Base-by-base conservation (phyloP, 2,329 filamentous ascomycete species). In the Pseudogymnoascus sp. region DNA sequence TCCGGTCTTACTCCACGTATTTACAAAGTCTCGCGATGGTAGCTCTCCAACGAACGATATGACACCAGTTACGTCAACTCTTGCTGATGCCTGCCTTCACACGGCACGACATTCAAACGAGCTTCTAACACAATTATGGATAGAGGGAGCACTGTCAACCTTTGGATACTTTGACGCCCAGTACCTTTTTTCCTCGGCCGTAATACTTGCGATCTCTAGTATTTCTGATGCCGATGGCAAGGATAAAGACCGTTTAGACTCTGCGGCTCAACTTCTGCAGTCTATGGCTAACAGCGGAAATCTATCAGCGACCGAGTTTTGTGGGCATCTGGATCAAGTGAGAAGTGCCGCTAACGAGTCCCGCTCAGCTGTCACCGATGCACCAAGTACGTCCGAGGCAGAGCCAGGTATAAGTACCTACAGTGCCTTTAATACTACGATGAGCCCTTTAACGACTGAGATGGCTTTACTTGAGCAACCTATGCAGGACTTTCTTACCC, bases 111-210 rank as follows among this genome's bases (percentile, higher is more conserved):
- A 80, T 35, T 80, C 78, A 0, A 74, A 74, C 49, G 72, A 72
- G 0, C 68, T 80, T 0, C 68, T 81, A 0, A 76, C 74, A 2
- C 73, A 78, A 5, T 73, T 73, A 11, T 81, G 79, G 79, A 75
- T 79, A 1, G 74, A 78, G 33, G 79, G 79, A 0, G 75, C 77
- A 0, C 79, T 80, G 61, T 70, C 74, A 0, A 79, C 75, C 0
- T 79, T 80, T 52, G 79, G 80, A 63, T 80, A 79, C 67, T 77
- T 77, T 55, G 74, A 76, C 67, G 75, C 76, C 0, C 77, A 79
- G 55, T 80, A 79, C 41, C 74, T 81, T 25, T 81, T 81, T 67
- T 77, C 78, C 0, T 73, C 77, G 0, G 72, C 76, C 2, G 78
- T 75, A 0, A 73, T 80, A 4, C 72, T 81, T 1, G 77, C 76